These are phyloP conservation scores for Pythium scleroteichum DNA, from an alignment of 352 stramenopile genomes.

Conservation along the genomic window DNA sequence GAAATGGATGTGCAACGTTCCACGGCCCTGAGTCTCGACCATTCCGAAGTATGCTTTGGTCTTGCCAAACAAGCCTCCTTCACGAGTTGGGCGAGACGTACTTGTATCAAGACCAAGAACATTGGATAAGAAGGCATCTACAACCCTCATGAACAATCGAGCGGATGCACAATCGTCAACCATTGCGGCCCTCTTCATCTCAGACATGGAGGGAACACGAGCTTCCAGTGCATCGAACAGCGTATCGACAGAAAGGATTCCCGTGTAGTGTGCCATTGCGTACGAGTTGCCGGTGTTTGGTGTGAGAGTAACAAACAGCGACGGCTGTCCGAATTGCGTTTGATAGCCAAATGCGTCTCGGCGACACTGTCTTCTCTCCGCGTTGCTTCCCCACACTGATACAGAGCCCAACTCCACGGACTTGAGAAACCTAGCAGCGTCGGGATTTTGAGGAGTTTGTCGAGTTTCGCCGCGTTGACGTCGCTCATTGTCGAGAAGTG, in stretches of 20 bases:
- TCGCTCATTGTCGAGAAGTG: slow-evolving; percentile 12
- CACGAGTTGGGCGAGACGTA: not conserved
- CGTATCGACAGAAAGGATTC: slow-evolving; percentile 8
- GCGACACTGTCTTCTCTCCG: slow-evolving; percentile 16
- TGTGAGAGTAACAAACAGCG: slow-evolving; percentile 14
- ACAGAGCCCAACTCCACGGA: slow-evolving; percentile 13
- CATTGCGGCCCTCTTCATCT: slow-evolving; percentile 8
- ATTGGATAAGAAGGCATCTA: slow-evolving; percentile 9
- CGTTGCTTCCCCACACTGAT: slow-evolving; percentile 20
- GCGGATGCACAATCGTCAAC: slow-evolving; percentile 11
- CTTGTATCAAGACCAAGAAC: slow-evolving; percentile 14
- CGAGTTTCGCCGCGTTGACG: slow-evolving; percentile 3
- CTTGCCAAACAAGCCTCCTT: slow-evolving; percentile 5
- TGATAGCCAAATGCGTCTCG: slow-evolving; percentile 24
- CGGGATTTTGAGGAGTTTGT: not conserved
- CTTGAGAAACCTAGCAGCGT: slow-evolving; percentile 9
- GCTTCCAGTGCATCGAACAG: slow-evolving; percentile 14
- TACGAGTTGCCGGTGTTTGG: slow-evolving; percentile 23
- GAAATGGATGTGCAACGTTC: slow-evolving; percentile 22
- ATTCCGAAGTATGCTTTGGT: slow-evolving; percentile 18
- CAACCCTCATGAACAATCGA: slow-evolving; percentile 8
- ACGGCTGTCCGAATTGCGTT: slow-evolving; percentile 11
- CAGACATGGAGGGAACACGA: not conserved
- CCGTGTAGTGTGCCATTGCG: slow-evolving; percentile 15
- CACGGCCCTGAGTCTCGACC: slow-evolving; percentile 21